A percentile compares a stretch with the other conserved stretches of the same genome.
phyloP scores from a whole-genome alignment of 1,139 yeast genomes.

The Sugiyamaella grinbergsii region DNA sequence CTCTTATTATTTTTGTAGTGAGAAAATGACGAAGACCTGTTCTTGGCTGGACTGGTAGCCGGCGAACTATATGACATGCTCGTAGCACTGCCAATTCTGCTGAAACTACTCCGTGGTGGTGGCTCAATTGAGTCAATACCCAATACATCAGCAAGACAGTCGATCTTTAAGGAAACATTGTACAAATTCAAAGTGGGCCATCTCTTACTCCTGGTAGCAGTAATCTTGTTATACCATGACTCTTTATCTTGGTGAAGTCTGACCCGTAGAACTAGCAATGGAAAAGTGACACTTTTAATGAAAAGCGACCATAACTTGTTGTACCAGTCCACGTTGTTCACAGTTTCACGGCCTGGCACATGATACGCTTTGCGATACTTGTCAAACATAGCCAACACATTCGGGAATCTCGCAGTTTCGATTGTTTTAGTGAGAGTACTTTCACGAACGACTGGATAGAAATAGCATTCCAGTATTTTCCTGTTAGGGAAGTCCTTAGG shows the following conservation, averaged over 20 bases:
- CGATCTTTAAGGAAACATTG: slow-evolving; percentile 12
- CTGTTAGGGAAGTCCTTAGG: slow-evolving; percentile 31
- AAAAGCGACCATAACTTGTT: slow-evolving; percentile 14
- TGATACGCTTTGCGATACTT: slow-evolving; percentile 7
- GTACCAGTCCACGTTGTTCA: not conserved
- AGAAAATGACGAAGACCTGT: not conserved
- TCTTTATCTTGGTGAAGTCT: slow-evolving; percentile 14
- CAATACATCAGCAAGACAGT: slow-evolving; percentile 2
- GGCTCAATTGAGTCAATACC: slow-evolving; percentile 4
- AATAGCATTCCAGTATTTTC: slow-evolving; percentile 25
- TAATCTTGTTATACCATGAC: slow-evolving; percentile 18
- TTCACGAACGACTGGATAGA: slow-evolving; percentile 25
- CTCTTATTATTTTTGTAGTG: not conserved
- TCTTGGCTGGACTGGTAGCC: not conserved
- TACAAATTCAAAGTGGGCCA: slow-evolving; percentile 6
- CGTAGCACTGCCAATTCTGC: not conserved
- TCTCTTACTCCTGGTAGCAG: slow-evolving; percentile 2
- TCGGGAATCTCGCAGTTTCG: not conserved
- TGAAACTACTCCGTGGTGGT: not conserved
- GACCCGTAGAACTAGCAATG: slow-evolving; percentile 18
- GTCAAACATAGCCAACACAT: slow-evolving; percentile 10
- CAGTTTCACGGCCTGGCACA: not conserved
- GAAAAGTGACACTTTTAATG: slow-evolving; percentile 14
- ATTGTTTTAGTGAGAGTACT: not conserved
- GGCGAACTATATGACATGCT: not conserved